phyloP scores from a whole-genome alignment of 768 basidiomycete species.

The Candolleomyces aberdarensis region DNA sequence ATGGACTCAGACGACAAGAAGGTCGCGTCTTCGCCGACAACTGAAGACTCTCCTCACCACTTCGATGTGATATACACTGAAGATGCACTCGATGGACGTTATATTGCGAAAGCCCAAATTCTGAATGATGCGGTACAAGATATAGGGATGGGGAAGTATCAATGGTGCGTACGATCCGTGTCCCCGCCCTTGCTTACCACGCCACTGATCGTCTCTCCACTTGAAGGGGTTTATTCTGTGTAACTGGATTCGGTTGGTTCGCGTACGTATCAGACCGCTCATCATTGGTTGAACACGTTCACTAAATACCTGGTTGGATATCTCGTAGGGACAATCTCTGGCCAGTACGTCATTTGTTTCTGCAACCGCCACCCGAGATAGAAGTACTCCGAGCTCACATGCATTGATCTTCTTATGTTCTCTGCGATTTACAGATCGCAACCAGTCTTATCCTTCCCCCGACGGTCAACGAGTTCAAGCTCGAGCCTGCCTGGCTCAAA shows the following conservation, averaged over 20 bases:
- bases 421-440: conserved; percentile 17
- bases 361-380: neutral
- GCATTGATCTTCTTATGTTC: no score
- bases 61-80: conserved; percentile 2
- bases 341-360: conserved; percentile 17
- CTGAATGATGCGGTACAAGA: conserved; percentile 15
- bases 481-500: conserved; percentile 58
- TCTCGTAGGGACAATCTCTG: conserved; percentile 24
- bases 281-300: neutral
- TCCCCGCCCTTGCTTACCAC: no score
- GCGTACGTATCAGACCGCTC: conserved; percentile 15
- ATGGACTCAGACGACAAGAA: no score
- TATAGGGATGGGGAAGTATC: conserved; percentile 27
- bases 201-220: neutral
- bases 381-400: neutral
- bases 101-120: conserved; percentile 9
- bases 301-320: neutral
- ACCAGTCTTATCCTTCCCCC: conserved; percentile 53
- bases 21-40: no score
- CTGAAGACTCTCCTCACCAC: neutral
- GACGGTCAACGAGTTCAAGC: conserved; percentile 62
- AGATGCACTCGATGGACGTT: conserved; percentile 3
- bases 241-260: conserved; percentile 30
- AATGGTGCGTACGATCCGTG: conserved; percentile 19
- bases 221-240: conserved; percentile 23